phyloP scores from a whole-genome alignment of 1,284 basidiomycete species.

The Somion occarium region DNA sequence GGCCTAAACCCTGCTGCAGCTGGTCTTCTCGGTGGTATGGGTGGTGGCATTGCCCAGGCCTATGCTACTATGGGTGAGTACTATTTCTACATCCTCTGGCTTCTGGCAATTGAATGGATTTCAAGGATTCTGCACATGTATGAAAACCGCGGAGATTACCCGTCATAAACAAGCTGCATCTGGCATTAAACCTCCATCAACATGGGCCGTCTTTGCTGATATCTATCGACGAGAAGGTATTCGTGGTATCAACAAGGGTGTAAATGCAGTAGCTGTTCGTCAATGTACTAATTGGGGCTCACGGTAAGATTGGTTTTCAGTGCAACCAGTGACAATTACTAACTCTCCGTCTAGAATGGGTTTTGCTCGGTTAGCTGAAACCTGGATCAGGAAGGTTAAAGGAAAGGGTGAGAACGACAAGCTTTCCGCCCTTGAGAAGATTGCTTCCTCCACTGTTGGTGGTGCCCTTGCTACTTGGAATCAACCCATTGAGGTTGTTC shows the following conservation, averaged over 20 bases:
- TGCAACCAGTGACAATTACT: constrained; percentile 4
- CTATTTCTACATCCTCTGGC: neutral
- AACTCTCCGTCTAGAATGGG: constrained; percentile 69
- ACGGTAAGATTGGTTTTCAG: constrained; percentile 53
- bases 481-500: constrained; percentile 97
- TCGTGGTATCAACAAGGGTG: constrained; percentile 98
- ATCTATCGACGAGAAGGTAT: constrained; percentile 94
- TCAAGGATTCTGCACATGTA: constrained; percentile 93
- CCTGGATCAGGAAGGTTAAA: constrained; percentile 69
- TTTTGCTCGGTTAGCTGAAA: constrained; percentile 92
- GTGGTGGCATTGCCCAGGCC: constrained; percentile 95
- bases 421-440: constrained; percentile 81
- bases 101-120: neutral
- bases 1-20: constrained; percentile 80
- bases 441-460: constrained; percentile 85
- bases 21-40: constrained; percentile 95
- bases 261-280: constrained; percentile 95
- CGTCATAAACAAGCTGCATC: constrained; percentile 92
- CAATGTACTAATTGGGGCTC: constrained; percentile 99
- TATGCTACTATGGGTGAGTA: constrained; percentile 97
- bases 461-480: constrained; percentile 99
- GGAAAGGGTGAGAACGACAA: constrained; percentile 78
- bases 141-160: constrained; percentile 99
- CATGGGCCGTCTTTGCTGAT: constrained; percentile 91
- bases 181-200: constrained; percentile 89